Conservation (phyloP, 1,139 yeast species). For the Diutina neorugosa region DNA sequence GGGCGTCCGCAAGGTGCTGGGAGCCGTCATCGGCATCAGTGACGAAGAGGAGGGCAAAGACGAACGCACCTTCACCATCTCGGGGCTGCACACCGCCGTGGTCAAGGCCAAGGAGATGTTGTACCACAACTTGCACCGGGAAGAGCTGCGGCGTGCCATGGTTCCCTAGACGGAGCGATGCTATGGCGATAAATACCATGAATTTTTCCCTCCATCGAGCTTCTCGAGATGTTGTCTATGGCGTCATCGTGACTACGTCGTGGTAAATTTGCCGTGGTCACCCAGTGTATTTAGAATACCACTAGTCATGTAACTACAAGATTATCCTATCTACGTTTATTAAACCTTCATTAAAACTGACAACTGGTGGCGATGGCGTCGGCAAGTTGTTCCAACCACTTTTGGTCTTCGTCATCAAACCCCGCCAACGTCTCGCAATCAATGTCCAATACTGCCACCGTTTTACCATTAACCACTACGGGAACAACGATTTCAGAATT, state of each 20-base stretch:
- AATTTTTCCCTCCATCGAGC: not conserved
- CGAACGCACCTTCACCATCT: conserved; percentile 62
- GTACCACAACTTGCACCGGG: conserved; percentile 67
- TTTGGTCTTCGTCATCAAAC: conserved; percentile 51
- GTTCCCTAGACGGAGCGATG: too few relatives aligned
- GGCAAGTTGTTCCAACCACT: conserved; percentile 50
- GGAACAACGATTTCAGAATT: conserved; percentile 92
- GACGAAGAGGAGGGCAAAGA: conserved; percentile 54
- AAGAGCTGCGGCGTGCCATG: conserved; percentile 50
- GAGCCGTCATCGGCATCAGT: conserved; percentile 72
- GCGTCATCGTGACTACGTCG: not conserved
- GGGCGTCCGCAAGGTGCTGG: conserved; percentile 70
- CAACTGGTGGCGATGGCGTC: conserved; percentile 36
- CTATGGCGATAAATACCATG: too few relatives aligned
- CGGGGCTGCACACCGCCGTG: conserved; percentile 52
- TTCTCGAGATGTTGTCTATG: not conserved
- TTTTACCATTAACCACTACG: conserved; percentile 28
- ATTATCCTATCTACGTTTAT: not conserved
- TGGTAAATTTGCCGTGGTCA: not conserved
- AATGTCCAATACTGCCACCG: conserved; percentile 73
- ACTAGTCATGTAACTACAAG: not conserved
- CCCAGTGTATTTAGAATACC: not conserved
- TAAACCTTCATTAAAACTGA: conserved; percentile 14
- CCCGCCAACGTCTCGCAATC: conserved; percentile 61
- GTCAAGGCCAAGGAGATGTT: conserved; percentile 60